phyloP scores from a whole-genome alignment of 768 basidiomycete species.

The Boletus huronensis region DNA sequence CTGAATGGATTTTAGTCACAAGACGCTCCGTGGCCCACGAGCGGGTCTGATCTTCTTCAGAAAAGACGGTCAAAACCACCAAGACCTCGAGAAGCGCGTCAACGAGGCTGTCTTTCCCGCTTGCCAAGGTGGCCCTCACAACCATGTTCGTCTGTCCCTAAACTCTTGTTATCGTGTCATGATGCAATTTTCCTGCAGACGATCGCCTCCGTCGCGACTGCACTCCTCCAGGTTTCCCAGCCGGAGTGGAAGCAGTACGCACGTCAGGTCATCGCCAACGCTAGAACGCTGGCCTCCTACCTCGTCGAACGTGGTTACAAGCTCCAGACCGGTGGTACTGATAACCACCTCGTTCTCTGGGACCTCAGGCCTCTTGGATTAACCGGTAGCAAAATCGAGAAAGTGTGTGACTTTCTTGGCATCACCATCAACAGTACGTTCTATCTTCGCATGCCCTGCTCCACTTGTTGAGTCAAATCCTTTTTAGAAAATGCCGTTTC shows the following conservation, averaged over 20 bases:
- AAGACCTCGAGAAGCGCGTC: conserved; percentile 93
- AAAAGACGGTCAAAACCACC: conserved; percentile 76
- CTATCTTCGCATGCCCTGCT: background rate
- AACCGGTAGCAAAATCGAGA: conserved; percentile 98
- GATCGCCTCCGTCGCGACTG: conserved; percentile 91
- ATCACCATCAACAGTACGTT: conserved; percentile 92
- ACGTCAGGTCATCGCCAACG: conserved; percentile 90
- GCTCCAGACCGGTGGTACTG: conserved; percentile 94
- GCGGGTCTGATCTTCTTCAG: conserved; percentile 99
- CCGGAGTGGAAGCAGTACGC: conserved; percentile 91
- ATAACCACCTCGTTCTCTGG: conserved; percentile 98
- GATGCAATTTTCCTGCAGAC: conserved; percentile 47
- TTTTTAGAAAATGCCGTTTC: conserved; percentile 89
- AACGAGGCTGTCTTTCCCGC: conserved; percentile 99
- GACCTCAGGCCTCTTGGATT: conserved; percentile 91
- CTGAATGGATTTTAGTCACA: conserved; percentile 57
- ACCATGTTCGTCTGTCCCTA: conserved; percentile 62
- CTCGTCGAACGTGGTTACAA: conserved; percentile 84
- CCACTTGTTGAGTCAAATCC: background rate
- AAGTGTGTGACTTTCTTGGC: conserved; percentile 93
- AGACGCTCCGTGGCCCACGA: conserved; percentile 96
- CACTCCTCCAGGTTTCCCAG: conserved; percentile 86
- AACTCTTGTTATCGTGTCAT: background rate
- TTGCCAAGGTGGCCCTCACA: conserved; percentile 99
- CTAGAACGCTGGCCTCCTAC: conserved; percentile 66